A percentile compares a stretch with the other conserved stretches of the same genome.
Evolutionary conservation across 2,329 filamentous ascomycete genomes (phyloP).

Genomic region (Metarhizium rileyi): DNA sequence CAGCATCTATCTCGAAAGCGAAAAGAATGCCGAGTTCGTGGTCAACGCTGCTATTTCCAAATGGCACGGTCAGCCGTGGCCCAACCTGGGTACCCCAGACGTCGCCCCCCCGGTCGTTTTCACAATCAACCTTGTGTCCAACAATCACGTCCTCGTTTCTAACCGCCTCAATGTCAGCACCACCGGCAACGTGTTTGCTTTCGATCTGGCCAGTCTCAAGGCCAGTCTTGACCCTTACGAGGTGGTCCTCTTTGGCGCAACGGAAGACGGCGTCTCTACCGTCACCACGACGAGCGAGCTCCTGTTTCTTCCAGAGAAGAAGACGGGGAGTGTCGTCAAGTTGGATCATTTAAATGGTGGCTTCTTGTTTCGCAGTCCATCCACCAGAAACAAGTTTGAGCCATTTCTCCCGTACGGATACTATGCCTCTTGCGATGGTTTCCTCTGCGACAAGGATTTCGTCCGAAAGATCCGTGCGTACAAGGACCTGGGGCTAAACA

Average conservation of each 20-base stretch:
- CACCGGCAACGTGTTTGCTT: conserved; percentile 25
- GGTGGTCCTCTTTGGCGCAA: conserved; percentile 27
- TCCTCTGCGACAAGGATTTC: conserved; percentile 30
- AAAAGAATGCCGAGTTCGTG: conserved; percentile 31
- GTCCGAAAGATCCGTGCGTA: conserved; percentile 23
- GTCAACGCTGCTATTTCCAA: conserved; percentile 32
- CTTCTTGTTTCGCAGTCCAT: conserved; percentile 27
- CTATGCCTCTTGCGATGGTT: conserved; percentile 33
- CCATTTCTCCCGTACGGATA: conserved; percentile 36
- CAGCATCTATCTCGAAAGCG: conserved; percentile 35
- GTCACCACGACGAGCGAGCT: conserved; percentile 28
- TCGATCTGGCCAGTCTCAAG: conserved; percentile 25
- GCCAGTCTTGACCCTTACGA: conserved; percentile 28
- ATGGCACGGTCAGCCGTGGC: conserved; percentile 29
- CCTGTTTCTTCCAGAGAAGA: conserved; percentile 33
- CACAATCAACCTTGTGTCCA: conserved; percentile 24
- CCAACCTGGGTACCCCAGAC: conserved; percentile 14
- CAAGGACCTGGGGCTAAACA: conserved; percentile 30
- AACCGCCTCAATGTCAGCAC: conserved; percentile 24
- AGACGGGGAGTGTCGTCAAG: conserved; percentile 31
- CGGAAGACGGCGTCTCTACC: conserved; percentile 19
- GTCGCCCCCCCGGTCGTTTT: conserved; percentile 22
- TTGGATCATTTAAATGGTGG: conserved; percentile 36
- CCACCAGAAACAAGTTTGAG: conserved; percentile 24
- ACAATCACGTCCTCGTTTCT: conserved; percentile 22